phyloP scores from a whole-genome alignment of 2,329 filamentous ascomycete species.

The Colletotrichum musicola region DNA sequence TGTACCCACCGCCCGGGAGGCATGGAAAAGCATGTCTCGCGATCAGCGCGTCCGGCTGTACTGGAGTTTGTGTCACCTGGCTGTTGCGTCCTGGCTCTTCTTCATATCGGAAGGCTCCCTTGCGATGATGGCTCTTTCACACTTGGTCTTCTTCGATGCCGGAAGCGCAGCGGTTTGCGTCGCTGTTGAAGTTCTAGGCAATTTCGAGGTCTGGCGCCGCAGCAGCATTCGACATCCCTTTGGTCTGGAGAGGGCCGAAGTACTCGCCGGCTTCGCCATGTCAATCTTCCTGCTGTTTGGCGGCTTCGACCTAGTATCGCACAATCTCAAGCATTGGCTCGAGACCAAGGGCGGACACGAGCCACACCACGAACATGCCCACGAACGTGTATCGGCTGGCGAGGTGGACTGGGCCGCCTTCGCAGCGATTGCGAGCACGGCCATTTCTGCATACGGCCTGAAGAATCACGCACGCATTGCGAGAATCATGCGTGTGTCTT shows the following conservation, averaged over 20 bases:
- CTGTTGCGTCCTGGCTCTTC: conserved; percentile 86
- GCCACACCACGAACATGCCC: conserved; percentile 77
- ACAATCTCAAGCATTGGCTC: conserved; percentile 93
- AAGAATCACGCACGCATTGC: conserved; percentile 94
- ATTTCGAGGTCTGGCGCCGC: conserved; percentile 97
- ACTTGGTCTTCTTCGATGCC: conserved; percentile 95
- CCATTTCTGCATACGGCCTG: conserved; percentile 87
- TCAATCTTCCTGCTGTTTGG: conserved; percentile 97
- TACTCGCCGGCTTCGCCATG: conserved; percentile 95
- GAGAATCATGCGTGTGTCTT: conserved; percentile 88
- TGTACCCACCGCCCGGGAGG: conserved; percentile 89
- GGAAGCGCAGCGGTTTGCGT: conserved; percentile 93
- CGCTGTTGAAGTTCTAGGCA: conserved; percentile 90
- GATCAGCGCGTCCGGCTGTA: conserved; percentile 86
- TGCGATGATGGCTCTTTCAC: conserved; percentile 91
- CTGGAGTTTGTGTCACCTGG: conserved; percentile 92
- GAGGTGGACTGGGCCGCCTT: conserved; percentile 85
- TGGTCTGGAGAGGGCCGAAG: conserved; percentile 90
- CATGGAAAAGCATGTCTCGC: conserved; percentile 88
- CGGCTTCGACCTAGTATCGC: conserved; percentile 93
- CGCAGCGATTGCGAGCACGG: conserved; percentile 83
- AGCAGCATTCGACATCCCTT: conserved; percentile 95
- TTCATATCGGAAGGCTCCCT: conserved; percentile 88
- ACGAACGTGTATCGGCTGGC: conserved; percentile 77
- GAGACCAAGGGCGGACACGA: conserved; percentile 78